Base-by-base conservation (phyloP, 2,329 filamentous ascomycete species). In the Byssochlamys sp. region DNA sequence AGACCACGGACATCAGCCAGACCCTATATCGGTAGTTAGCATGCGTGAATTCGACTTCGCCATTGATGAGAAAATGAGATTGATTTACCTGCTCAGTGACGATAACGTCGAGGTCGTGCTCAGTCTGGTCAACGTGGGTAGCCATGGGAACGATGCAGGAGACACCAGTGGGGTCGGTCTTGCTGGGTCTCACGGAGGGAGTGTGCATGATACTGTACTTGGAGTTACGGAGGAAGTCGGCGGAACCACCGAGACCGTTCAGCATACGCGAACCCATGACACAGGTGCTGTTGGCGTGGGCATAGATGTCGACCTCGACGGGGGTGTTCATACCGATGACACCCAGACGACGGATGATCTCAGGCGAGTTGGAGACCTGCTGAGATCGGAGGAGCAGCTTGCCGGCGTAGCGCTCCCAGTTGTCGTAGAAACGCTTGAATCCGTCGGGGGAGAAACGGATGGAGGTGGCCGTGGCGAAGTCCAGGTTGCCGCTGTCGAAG, bases 121-220 rank as follows among this genome's bases (percentile, higher is more conserved):
- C 91, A 0, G 91, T 95, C 81, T 95, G 90, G 75, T 95, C 90
- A 63, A 95, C 80, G 75, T 95, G 91, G 3, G 90, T 95, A 76
- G 87, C 90, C 88, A 95, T 92, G 59, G 90, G 90, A n/a, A 95
- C 89, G 66, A 95, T 95, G 76, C 89, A 94, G 63, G 81, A 86
- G 57, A 95, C 84, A 63, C 90, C 90, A 58, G 85, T 84, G 1
- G 89, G 89, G 71, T 95, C 90, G 12, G 82, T 87, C 81, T 94
- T 95, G 67, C 82, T 84, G 10, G 90, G 90, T 25, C 90, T 83
- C 1, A 88, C 87, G 24, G 84, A 89, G 1, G 90, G 91, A 0
- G 90, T 95, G 80, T 95, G 91, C 90, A 95, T 95, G 79, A 95
- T 95, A 67, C 83, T 87, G 81, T 95, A 91, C 75, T 92, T 92